A percentile compares a stretch with the other conserved stretches of the same genome.
phyloP scores from a whole-genome alignment of 148 eudicot species.

The Camellia lanceoleosa region DNA sequence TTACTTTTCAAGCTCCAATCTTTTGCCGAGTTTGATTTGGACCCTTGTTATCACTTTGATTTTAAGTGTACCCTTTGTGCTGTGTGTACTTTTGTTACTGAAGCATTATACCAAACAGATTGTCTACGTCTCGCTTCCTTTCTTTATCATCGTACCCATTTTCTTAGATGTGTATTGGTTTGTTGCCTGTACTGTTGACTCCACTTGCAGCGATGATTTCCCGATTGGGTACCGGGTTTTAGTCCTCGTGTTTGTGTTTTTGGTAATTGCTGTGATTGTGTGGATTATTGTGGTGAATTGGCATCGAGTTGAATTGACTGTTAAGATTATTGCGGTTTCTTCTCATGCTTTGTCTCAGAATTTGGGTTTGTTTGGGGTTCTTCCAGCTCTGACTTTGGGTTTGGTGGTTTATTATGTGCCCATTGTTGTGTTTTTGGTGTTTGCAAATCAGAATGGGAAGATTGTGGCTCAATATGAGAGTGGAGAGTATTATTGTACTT shows the following conservation, averaged over 20 bases:
- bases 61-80: conserved; percentile 61
- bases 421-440: conserved; percentile 79
- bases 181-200: conserved; percentile 69
- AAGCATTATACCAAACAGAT: conserved; percentile 80
- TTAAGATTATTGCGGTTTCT: conserved; percentile 68
- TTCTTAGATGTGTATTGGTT: conserved; percentile 84
- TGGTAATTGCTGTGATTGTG: conserved; percentile 69
- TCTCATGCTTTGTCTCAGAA: conserved; percentile 72
- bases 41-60: conserved; percentile 70
- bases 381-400: conserved; percentile 70
- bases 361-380: conserved; percentile 72
- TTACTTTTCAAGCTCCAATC: conserved; percentile 19
- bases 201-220: conserved; percentile 57
- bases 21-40: conserved; percentile 62
- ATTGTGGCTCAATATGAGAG: conserved; percentile 49
- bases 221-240: conserved; percentile 74
- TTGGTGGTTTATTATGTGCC: conserved; percentile 71
- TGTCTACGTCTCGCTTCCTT: conserved; percentile 70
- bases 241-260: conserved; percentile 60
- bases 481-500: conserved; percentile 65
- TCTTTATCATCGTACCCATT: conserved; percentile 61
- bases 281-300: conserved; percentile 88
- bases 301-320: conserved; percentile 82
- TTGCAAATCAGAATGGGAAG: conserved; percentile 71
- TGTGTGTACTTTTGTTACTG: conserved; percentile 62